These are phyloP conservation scores for Heliocybe sulcata DNA, from an alignment of 1,284 basidiomycete genomes.

Conservation along the genomic window DNA sequence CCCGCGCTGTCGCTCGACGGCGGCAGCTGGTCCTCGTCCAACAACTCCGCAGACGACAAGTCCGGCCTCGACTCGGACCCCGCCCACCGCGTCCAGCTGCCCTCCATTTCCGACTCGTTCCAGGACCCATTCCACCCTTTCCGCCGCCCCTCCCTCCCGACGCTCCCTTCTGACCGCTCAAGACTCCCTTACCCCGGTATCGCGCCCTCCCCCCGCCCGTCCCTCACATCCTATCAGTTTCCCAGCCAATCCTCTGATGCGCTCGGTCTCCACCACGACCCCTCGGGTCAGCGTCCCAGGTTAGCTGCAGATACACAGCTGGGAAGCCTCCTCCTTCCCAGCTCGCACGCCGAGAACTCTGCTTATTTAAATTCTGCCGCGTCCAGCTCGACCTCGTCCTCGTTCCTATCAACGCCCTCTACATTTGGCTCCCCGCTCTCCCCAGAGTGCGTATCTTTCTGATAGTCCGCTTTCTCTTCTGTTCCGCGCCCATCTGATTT, in stretches of 20 bases:
- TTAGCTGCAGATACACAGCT: slow-evolving; percentile 45
- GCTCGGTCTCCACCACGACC: slow-evolving; percentile 26
- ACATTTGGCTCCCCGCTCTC: slow-evolving; percentile 35
- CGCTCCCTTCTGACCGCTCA: slow-evolving; percentile 42
- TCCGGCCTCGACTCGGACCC: slow-evolving; percentile 40
- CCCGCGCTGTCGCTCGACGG: slow-evolving; percentile 25
- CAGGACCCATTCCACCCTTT: slow-evolving; percentile 45
- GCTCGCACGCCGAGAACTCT: slow-evolving; percentile 35
- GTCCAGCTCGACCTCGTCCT: slow-evolving; percentile 37
- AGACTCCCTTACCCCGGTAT: slow-evolving; percentile 24
- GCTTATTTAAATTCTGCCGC: slow-evolving; percentile 24
- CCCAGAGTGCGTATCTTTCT: slow-evolving; percentile 27
- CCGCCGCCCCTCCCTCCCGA: slow-evolving; percentile 59
- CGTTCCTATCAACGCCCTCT: slow-evolving; percentile 24
- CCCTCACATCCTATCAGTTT: slow-evolving; percentile 53
- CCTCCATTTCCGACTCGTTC: slow-evolving; percentile 64
- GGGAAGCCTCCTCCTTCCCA: slow-evolving; percentile 20
- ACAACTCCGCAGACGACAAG: slow-evolving; percentile 52
- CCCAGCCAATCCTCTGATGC: slow-evolving; percentile 29
- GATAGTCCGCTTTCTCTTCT: slow-evolving; percentile 14
- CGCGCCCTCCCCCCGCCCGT: slow-evolving; percentile 40
- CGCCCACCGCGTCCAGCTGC: slow-evolving; percentile 57
- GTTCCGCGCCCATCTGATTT: slow-evolving; percentile 20
- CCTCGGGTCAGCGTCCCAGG: slow-evolving; percentile 29
- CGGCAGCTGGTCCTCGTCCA: slow-evolving; percentile 39